Evolutionary conservation across 1,284 basidiomycete species (phyloP), one percentile per base, ranked within the genome.

Genomic region (Irpex sp.): DNA sequence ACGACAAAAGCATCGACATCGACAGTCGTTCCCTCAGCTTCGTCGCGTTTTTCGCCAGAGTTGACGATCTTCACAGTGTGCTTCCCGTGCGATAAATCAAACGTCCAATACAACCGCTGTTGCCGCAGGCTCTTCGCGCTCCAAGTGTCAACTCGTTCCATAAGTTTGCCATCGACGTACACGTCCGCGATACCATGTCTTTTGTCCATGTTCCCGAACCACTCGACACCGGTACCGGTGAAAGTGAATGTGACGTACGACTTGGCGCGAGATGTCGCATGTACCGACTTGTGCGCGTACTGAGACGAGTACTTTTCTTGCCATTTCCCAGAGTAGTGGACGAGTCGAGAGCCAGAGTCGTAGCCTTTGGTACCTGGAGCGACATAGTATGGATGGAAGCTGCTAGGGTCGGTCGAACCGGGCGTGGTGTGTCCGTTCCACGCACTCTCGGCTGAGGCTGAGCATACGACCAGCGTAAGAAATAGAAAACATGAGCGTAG

Each of bases 1-100:
- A 92, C 85, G 38, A 92, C 82, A 63, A 92, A 80, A 17, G 89
- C 88, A 70, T 90, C 87, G 5, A 92, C 63, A 66, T 87, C 85
- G 57, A 85, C 77, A 13, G 78, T 64, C 15, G 76, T 79, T 34
- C 70, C 70, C 47, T 66, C 72, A 0, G 73, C 73, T 9, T 76
- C 73, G 48, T 78, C 75, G 49, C 75, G 73, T 56, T 77, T 79
- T 58, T 71, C 70, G 9, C 81, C 85, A 1, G 80, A 76, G 67
- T 90, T 86, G 62, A 85, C 77, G 62, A 92, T 82, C 72, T 85
- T 87, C 68, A 92, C 72, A 1, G 80, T 82, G 72, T 93, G 91
- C 67, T 78, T 78, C 49, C 79, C 80, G 64, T 75, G 75, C 5
- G 75, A 64, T 47, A 92, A 78, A 67, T 81, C 78, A 67, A 82